Conservation (phyloP, 139 green algal genomes). For the Micromonas pusilla region DNA sequence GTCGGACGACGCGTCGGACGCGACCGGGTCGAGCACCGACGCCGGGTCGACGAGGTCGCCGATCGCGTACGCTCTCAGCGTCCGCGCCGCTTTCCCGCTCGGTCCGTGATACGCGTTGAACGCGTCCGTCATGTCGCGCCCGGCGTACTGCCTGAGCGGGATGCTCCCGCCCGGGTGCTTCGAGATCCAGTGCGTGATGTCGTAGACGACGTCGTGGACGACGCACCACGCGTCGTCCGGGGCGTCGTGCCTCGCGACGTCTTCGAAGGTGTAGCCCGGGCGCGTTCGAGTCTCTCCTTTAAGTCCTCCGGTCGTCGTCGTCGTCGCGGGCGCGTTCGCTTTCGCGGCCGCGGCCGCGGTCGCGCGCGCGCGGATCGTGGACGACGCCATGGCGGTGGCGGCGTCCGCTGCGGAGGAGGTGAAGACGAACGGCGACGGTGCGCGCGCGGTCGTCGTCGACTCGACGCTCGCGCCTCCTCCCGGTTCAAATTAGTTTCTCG, state of each 20-base stretch:
- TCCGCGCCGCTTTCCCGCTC: background rate
- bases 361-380: no score
- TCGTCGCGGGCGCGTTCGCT: background rate
- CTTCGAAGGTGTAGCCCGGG: background rate
- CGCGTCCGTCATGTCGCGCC: conserved; percentile 18
- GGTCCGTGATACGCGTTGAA: conserved; percentile 5
- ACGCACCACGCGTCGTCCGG: background rate
- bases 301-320: no score
- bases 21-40: background rate
- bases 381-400: no score
- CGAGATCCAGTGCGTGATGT: conserved; percentile 6
- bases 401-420: no score
- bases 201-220: conserved; percentile 17
- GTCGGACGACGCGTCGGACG: background rate
- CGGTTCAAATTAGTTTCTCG: no score
- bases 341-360: no score
- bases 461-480: no score
- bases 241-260: background rate
- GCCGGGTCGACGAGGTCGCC: background rate
- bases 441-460: no score
- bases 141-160: background rate
- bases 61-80: background rate
- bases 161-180: conserved; percentile 7
- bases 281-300: no score
- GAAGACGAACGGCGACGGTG: no score